phyloP scores from a whole-genome alignment of 2,329 filamentous ascomycete genomes.

The Alternaria solani region DNA sequence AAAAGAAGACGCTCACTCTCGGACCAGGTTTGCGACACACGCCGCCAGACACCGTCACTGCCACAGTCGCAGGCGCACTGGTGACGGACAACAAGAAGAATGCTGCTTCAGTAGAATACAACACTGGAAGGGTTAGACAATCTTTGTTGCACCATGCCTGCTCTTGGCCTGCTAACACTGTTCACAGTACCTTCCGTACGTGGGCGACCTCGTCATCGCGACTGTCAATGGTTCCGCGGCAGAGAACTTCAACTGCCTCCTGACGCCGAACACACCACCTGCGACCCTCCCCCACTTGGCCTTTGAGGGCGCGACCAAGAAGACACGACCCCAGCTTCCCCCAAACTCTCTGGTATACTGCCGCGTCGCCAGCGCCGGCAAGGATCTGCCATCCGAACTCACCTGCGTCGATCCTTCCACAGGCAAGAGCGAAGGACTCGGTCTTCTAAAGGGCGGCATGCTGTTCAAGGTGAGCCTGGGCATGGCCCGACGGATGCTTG shows the following conservation, averaged over 20 bases:
- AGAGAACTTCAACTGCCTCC: slow-evolving; percentile 81
- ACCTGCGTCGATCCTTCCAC: slow-evolving; percentile 88
- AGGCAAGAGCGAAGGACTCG: slow-evolving; percentile 87
- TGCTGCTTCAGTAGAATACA: slow-evolving; percentile 77
- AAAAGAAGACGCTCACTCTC: slow-evolving; percentile 74
- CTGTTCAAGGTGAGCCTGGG: slow-evolving; percentile 80
- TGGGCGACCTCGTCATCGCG: slow-evolving; percentile 88
- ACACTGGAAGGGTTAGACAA: slow-evolving; percentile 69
- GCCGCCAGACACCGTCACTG: slow-evolving; percentile 75
- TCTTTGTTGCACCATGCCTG: slow-evolving; percentile 14
- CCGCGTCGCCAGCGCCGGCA: slow-evolving; percentile 72
- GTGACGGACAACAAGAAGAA: slow-evolving; percentile 76
- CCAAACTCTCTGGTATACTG: slow-evolving; percentile 87
- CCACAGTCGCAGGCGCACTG: slow-evolving; percentile 73
- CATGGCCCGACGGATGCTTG: slow-evolving; percentile 81
- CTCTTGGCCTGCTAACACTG: slow-evolving; percentile 11
- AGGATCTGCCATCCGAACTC: slow-evolving; percentile 80
- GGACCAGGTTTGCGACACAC: slow-evolving; percentile 85
- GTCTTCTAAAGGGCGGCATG: slow-evolving; percentile 85
- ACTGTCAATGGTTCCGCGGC: slow-evolving; percentile 77
- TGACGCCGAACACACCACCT: slow-evolving; percentile 69
- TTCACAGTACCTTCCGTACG: slow-evolving; percentile 75
- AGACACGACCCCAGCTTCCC: slow-evolving; percentile 81
- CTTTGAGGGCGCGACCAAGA: slow-evolving; percentile 93
- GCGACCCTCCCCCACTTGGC: slow-evolving; percentile 84